Percentiles rank a stretch among this genome's conserved stretches.
Conservation (phyloP, 1,284 basidiomycete genomes). For the Tilletia indica region DNA sequence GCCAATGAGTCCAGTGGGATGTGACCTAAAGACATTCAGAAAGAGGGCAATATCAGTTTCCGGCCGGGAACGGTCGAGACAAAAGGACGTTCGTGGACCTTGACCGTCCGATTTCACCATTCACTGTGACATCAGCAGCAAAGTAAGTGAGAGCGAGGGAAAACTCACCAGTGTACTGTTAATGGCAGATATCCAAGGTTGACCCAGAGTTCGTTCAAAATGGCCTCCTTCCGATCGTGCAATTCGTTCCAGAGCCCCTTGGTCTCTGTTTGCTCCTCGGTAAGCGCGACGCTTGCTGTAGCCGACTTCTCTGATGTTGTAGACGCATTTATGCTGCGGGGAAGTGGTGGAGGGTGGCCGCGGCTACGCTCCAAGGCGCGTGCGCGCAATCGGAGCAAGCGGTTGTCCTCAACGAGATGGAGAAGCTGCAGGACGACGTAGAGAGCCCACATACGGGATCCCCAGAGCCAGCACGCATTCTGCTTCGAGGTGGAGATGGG, state of each 20-base stretch:
- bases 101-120: not conserved
- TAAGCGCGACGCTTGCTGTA: slow-evolving; percentile 1
- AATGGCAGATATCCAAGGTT: slow-evolving; percentile 76
- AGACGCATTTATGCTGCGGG: not conserved
- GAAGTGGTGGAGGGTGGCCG: slow-evolving; percentile 43
- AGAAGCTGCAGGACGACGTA: slow-evolving; percentile 53
- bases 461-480: slow-evolving; percentile 44
- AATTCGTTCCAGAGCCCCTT: slow-evolving; percentile 51
- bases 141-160: too few species aligned
- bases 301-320: slow-evolving; percentile 12
- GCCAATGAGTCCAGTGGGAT: slow-evolving; percentile 37
- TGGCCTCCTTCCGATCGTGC: slow-evolving; percentile 65
- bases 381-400: slow-evolving; percentile 49
- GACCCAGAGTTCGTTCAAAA: slow-evolving; percentile 70
- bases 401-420: slow-evolving; percentile 53
- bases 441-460: slow-evolving; percentile 49
- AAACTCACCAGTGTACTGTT: slow-evolving; percentile 74
- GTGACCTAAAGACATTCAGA: slow-evolving; percentile 25
- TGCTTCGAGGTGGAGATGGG: slow-evolving; percentile 38
- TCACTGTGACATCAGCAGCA: too few species aligned
- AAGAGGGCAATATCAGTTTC: not conserved
- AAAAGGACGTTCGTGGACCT: not conserved
- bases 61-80: too few species aligned
- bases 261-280: slow-evolving; percentile 47
- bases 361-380: slow-evolving; percentile 48